A percentile compares a stretch with the other conserved stretches of the same genome.
Evolutionary conservation across 805 yeast species (phyloP).

Genomic region (Scheffersomyces amazonensis): DNA sequence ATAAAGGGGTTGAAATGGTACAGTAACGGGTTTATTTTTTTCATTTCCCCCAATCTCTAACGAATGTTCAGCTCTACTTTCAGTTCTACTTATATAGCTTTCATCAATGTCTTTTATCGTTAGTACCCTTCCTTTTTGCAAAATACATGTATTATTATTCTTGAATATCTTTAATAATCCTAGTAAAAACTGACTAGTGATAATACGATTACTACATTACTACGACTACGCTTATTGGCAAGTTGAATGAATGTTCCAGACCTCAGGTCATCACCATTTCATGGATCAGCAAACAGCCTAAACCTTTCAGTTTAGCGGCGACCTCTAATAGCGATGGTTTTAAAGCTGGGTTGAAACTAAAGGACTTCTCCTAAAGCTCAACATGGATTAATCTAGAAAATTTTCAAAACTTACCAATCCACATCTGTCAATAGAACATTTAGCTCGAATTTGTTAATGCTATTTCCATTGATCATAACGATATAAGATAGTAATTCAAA

Average conservation of each 20-base stretch:
- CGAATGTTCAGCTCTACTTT: no score
- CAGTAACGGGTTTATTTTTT: no score
- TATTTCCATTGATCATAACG: background rate
- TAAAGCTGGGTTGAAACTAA: slow-evolving; percentile 59
- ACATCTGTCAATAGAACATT: slow-evolving; percentile 1
- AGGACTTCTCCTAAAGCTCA: background rate
- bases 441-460: slow-evolving; percentile 29
- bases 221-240: no score
- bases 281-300: slow-evolving; percentile 62
- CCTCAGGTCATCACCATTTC: slow-evolving; percentile 96
- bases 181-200: no score
- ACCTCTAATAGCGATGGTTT: slow-evolving; percentile 99
- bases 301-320: slow-evolving; percentile 56
- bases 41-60: no score
- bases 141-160: background rate
- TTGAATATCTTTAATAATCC: no score
- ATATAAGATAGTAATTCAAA: background rate
- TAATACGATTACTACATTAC: no score
- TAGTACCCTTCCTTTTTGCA: no score
- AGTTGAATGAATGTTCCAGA: slow-evolving; percentile 54
- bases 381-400: slow-evolving; percentile 20
- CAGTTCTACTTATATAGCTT: no score
- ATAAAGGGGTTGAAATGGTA: no score
- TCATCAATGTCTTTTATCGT: no score
- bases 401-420: slow-evolving; percentile 7